Evolutionary conservation across 768 basidiomycete species (phyloP).

Genomic region (Lentinula raphanica): DNA sequence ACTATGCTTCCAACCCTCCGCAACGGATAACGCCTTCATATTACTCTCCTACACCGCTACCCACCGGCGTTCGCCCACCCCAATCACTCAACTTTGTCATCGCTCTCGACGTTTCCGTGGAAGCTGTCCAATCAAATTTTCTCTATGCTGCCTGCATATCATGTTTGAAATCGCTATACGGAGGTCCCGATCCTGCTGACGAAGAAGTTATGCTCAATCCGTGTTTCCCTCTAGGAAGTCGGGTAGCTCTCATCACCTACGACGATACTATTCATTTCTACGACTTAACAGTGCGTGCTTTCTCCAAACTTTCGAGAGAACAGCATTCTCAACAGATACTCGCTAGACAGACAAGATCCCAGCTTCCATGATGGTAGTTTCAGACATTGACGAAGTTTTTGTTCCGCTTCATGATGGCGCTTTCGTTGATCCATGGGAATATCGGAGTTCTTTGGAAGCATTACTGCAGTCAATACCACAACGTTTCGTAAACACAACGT

Average conservation of each 20-base stretch:
- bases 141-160: constrained; percentile 59
- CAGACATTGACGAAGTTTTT: constrained; percentile 92
- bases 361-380: constrained; percentile 68
- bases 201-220: constrained; percentile 36
- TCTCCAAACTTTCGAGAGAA: constrained; percentile 2
- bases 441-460: constrained; percentile 56
- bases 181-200: constrained; percentile 31
- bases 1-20: constrained; percentile 77
- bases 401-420: constrained; percentile 67
- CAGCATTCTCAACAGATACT: constrained; percentile 14
- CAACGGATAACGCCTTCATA: constrained; percentile 49
- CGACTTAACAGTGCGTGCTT: constrained; percentile 69
- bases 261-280: constrained; percentile 83
- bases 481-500: constrained; percentile 46
- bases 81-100: constrained; percentile 76
- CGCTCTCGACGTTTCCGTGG: constrained; percentile 76
- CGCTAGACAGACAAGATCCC: constrained; percentile 42
- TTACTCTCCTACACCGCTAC: constrained; percentile 44
- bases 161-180: constrained; percentile 63
- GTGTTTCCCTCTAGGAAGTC: constrained; percentile 49
- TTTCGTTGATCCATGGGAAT: constrained; percentile 70
- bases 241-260: constrained; percentile 79
- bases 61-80: constrained; percentile 46
- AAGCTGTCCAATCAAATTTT: constrained; percentile 65
- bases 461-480: constrained; percentile 62